Conservation (phyloP, 192 early-diverging fungal species). For the Linnemannia exigua region DNA sequence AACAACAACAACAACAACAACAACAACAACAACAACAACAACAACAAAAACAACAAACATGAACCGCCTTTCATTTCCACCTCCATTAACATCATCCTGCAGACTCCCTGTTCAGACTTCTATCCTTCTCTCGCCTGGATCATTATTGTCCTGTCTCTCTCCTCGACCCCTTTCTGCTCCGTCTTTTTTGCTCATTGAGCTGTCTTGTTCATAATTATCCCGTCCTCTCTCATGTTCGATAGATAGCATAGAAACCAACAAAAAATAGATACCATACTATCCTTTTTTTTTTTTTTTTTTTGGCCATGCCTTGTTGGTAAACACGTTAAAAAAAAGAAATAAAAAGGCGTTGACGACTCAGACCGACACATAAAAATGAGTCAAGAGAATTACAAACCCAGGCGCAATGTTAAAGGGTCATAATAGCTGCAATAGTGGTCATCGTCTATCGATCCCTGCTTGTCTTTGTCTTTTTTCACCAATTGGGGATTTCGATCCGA, state of each 20-base stretch:
- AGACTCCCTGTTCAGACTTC: not conserved
- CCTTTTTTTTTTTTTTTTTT: not conserved
- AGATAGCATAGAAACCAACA: not conserved
- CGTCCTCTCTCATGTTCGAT: not conserved
- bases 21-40: not conserved
- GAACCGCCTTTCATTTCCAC: not conserved
- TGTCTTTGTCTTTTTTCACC: not conserved
- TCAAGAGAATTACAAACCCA: not conserved
- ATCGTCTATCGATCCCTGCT: not conserved
- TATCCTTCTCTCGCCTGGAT: not conserved
- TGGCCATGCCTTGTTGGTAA: not conserved
- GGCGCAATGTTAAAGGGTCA: not conserved
- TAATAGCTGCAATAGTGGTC: not conserved
- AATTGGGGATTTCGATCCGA: not conserved
- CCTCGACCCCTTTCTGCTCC: not conserved
- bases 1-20: not conserved
- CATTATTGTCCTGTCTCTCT: not conserved
- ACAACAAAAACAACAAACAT: not conserved
- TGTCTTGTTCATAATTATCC: not conserved
- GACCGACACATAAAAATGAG: not conserved
- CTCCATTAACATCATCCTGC: no score
- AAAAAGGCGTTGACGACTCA: not conserved
- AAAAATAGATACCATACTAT: not conserved
- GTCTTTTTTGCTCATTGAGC: not conserved
- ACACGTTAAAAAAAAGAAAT: not conserved